These are phyloP conservation scores for Circinella minor DNA, from an alignment of 371 early-diverging fungal genomes.

Conservation along the genomic window DNA sequence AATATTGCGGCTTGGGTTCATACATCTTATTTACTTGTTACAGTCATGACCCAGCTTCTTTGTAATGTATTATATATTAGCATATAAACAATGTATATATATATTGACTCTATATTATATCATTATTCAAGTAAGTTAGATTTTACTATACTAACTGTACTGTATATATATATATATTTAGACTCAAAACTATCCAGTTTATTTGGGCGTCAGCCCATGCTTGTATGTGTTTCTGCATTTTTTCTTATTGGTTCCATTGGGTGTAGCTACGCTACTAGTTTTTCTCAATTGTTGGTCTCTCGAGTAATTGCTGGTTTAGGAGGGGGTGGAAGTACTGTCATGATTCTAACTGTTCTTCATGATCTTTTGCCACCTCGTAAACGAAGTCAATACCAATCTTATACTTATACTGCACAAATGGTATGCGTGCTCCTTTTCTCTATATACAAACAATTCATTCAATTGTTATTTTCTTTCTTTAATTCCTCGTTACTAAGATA, in stretches of 20 bases:
- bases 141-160: neutral
- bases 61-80: slow-evolving; percentile 34
- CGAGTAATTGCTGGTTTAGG: slow-evolving; percentile 81
- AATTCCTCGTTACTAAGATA: neutral
- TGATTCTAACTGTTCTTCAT: neutral
- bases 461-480: neutral
- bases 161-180: neutral
- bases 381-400: slow-evolving; percentile 50
- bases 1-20: slow-evolving; percentile 70
- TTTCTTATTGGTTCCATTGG: slow-evolving; percentile 58
- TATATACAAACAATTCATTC: no score
- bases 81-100: no score
- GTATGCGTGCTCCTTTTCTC: slow-evolving; percentile 20
- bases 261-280: slow-evolving; percentile 54
- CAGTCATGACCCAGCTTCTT: slow-evolving; percentile 76
- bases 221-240: slow-evolving; percentile 58
- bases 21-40: slow-evolving; percentile 74
- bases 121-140: neutral
- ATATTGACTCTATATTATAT: no score
- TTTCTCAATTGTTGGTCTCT: slow-evolving; percentile 70
- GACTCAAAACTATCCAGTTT: slow-evolving; percentile 46
- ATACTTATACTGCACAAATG: slow-evolving; percentile 39
- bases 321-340: slow-evolving; percentile 61
- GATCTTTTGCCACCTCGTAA: slow-evolving; percentile 48
- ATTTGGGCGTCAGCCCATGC: slow-evolving; percentile 66